These are phyloP conservation scores for Acanthamoeba royreba DNA, from an alignment of 208 protist genomes.

Conservation along the genomic window DNA sequence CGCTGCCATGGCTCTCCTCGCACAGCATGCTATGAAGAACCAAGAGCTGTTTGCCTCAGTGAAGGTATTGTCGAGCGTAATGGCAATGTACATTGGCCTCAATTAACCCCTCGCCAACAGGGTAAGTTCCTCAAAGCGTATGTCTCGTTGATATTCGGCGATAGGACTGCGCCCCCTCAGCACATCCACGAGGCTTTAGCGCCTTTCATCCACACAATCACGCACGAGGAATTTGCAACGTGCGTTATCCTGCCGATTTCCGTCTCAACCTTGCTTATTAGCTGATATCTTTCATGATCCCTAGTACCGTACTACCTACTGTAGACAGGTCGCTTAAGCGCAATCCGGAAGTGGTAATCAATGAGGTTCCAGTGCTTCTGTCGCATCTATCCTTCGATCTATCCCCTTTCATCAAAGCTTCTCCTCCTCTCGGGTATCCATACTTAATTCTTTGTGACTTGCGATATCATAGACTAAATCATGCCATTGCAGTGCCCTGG, in stretches of 20 bases:
- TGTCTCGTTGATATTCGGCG: conserved; percentile 45
- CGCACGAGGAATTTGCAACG: conserved; percentile 31
- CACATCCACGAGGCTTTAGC: background rate
- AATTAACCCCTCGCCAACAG: background rate
- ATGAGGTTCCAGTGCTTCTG: background rate
- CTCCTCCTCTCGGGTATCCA: background rate
- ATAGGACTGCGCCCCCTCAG: conserved; percentile 35
- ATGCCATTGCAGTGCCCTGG: background rate
- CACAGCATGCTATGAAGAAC: background rate
- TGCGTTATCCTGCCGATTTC: no score
- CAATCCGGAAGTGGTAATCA: conserved; percentile 37
- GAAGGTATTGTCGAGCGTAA: background rate
- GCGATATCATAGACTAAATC: background rate
- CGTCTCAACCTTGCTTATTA: background rate
- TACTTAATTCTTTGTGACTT: background rate
- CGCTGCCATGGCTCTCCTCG: conserved; percentile 19
- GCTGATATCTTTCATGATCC: background rate
- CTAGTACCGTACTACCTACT: background rate
- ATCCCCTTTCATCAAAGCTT: background rate
- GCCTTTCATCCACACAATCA: background rate
- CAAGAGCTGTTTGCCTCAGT: background rate
- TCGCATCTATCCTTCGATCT: conserved; percentile 31
- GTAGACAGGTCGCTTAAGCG: conserved; percentile 43
- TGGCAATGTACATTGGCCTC: background rate
- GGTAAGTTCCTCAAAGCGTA: conserved; percentile 40